Evolutionary conservation across 441 rosid genomes (phyloP).

Genomic region (Dalechampia spathulata): DNA sequence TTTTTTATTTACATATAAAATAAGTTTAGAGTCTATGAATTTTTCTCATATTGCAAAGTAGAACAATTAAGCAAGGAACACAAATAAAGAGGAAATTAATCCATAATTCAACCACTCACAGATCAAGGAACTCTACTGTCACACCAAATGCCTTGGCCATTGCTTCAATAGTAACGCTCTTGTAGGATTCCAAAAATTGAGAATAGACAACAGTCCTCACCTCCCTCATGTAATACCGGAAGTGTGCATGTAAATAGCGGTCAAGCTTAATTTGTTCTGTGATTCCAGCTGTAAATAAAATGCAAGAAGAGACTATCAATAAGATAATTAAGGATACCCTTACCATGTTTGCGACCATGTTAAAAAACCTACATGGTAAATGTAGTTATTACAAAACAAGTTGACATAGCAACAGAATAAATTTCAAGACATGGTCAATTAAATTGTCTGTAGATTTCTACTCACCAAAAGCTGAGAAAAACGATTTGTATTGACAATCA

Average conservation of each 20-base stretch:
- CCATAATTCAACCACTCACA: constrained; percentile 54
- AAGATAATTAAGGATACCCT: background rate
- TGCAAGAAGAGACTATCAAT: constrained; percentile 7
- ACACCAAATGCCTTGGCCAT: constrained; percentile 99
- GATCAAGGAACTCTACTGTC: constrained; percentile 82
- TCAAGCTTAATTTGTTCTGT: constrained; percentile 85
- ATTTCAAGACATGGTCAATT: background rate
- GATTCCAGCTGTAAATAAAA: constrained; percentile 64
- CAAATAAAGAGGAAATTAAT: too few relatives aligned
- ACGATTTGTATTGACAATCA: constrained; percentile 86
- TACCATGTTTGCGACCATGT: background rate
- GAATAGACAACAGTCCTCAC: constrained; percentile 89
- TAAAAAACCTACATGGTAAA: background rate
- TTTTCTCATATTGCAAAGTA: background rate
- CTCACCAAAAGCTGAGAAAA: constrained; percentile 93
- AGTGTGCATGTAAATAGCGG: constrained; percentile 88
- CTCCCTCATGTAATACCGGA: constrained; percentile 99
- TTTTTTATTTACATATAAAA: too few relatives aligned
- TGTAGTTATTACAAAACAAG: background rate
- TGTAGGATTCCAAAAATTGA: constrained; percentile 91
- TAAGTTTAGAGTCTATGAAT: background rate
- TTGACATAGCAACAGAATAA: background rate
- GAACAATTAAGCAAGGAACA: too few relatives aligned
- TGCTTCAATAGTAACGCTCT: constrained; percentile 92
- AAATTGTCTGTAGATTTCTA: constrained; percentile 4